Base-by-base conservation (phyloP, 2,329 filamentous ascomycete genomes). In the Colletotrichum melonis region DNA sequence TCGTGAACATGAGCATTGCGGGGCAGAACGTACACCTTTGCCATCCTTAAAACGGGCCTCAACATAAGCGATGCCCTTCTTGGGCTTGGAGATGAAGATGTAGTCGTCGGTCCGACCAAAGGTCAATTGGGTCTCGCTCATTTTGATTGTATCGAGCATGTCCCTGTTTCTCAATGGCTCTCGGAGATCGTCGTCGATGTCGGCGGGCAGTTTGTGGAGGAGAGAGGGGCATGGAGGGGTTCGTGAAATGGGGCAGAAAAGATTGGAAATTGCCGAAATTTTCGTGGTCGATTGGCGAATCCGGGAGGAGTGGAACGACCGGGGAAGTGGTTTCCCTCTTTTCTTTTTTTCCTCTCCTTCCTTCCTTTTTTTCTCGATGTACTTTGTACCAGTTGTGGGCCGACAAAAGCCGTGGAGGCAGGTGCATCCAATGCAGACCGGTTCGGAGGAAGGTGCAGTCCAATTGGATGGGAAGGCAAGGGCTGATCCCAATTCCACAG, bases 11-110 rank as follows among this genome's bases (percentile, higher is more conserved):
- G 32, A 58, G 60, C 28, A 24, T 57, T 35, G 60, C 22, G 26
- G 35, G 35, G 57, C 22, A 28, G 6, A 5, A 49, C 46, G 11
- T 38, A 71, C 71, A 12, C 35, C 54, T 24, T 56, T 57, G 35
- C 24, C 62, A n/a, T 66, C 60, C 19, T 73, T 54, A 24, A 73
- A 62, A 12, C 71, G 60, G 16, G 71, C 71, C 38, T 73, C 71
- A 5, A 73, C 67, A 26, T 70, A 71, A n/a, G 67, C 71, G 28
- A 70, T 73, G 5, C 60, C 71, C 56, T 73, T 72, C n/a, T 62
- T 69, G 2, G 71, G 71, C 46, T 62, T 73, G 16, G 56, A 56
- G 28, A 73, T 58, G 2, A 71, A 9, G 49, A 73, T 56, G 52
- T 65, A 73, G 56, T 71, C 71, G 56, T 65, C 71, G 1, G 71